phyloP scores from a whole-genome alignment of 441 rosid genomes.

The Adansonia rubrostipa region DNA sequence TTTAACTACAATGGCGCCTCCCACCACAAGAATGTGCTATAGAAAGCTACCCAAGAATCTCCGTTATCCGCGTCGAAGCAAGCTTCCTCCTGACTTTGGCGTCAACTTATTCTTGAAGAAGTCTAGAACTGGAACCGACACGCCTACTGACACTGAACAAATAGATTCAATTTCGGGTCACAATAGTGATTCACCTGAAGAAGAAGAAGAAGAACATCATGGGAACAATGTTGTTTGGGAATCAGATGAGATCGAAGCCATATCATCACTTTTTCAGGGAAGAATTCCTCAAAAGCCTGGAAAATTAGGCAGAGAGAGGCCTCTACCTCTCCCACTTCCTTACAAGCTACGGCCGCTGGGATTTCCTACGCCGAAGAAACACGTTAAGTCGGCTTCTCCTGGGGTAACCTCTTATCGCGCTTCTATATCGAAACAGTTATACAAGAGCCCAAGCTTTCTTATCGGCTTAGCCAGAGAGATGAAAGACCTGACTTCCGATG shows the following conservation, averaged over 20 bases:
- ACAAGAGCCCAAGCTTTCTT: constrained; percentile 66
- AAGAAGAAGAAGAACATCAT: constrained; percentile 20
- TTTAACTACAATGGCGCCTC: constrained; percentile 31
- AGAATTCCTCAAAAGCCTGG: constrained; percentile 85
- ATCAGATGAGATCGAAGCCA: constrained; percentile 68
- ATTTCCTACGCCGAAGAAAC: constrained; percentile 64
- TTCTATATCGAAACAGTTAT: constrained; percentile 45
- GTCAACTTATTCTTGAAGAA: constrained; percentile 74
- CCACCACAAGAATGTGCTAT: constrained; percentile 32
- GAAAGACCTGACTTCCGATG: constrained; percentile 44
- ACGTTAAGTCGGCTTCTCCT: constrained; percentile 32
- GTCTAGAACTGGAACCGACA: constrained; percentile 35
- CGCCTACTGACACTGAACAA: constrained; percentile 27
- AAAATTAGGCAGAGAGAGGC: constrained; percentile 53
- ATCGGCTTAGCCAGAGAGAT: constrained; percentile 75
- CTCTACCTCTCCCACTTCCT: constrained; percentile 85
- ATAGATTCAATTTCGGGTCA: constrained; percentile 30
- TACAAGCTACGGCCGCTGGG: constrained; percentile 69
- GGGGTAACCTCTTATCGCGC: constrained; percentile 40
- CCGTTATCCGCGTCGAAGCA: constrained; percentile 61
- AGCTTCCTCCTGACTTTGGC: constrained; percentile 87
- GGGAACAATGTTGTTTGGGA: constrained; percentile 56
- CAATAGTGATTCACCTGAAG: constrained; percentile 3
- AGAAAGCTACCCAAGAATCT: constrained; percentile 60
- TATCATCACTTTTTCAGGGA: constrained; percentile 75